These are phyloP conservation scores for Geotrichum histeridarum DNA, from an alignment of 1,139 yeast species.

Conservation along the genomic window DNA sequence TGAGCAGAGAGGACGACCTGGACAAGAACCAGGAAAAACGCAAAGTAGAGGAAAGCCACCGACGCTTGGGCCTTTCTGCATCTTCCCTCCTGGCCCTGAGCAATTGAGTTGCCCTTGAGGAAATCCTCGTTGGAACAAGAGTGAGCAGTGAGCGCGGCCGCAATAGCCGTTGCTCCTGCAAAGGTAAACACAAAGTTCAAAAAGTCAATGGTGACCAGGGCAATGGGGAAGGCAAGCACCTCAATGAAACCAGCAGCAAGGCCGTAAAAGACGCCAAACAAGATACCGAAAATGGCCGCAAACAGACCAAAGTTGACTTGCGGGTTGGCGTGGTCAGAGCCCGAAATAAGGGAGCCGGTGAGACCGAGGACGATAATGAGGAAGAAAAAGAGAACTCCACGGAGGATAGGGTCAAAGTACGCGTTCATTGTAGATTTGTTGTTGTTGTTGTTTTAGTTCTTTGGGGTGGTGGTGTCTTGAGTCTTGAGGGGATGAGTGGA, in stretches of 20 bases:
- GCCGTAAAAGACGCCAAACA: slow-evolving; percentile 78
- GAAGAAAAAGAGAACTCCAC: slow-evolving; percentile 68
- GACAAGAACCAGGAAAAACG: slow-evolving; percentile 69
- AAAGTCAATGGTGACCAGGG: slow-evolving; percentile 71
- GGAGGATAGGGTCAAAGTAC: slow-evolving; percentile 62
- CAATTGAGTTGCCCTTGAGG: slow-evolving; percentile 57
- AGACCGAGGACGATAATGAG: slow-evolving; percentile 76
- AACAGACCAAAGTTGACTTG: slow-evolving; percentile 86
- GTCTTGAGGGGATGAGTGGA: too few relatives aligned
- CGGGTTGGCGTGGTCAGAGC: slow-evolving; percentile 52
- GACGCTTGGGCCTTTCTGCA: slow-evolving; percentile 96
- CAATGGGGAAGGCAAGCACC: slow-evolving; percentile 80
- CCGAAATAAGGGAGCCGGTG: slow-evolving; percentile 79
- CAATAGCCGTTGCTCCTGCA: slow-evolving; percentile 91
- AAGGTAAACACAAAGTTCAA: slow-evolving; percentile 86
- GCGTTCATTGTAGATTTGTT: slow-evolving; percentile 42
- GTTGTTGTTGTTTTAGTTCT: neutral
- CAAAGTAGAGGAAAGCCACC: slow-evolving; percentile 83
- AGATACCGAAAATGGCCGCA: slow-evolving; percentile 77
- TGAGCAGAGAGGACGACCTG: slow-evolving; percentile 59
- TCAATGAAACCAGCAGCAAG: slow-evolving; percentile 70
- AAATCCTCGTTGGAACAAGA: slow-evolving; percentile 70
- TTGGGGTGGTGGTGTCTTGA: too few relatives aligned
- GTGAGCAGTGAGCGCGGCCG: slow-evolving; percentile 81
- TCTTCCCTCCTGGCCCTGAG: slow-evolving; percentile 73